phyloP scores from a whole-genome alignment of 495 filamentous ascomycete genomes.

The Daldinia decipiens region DNA sequence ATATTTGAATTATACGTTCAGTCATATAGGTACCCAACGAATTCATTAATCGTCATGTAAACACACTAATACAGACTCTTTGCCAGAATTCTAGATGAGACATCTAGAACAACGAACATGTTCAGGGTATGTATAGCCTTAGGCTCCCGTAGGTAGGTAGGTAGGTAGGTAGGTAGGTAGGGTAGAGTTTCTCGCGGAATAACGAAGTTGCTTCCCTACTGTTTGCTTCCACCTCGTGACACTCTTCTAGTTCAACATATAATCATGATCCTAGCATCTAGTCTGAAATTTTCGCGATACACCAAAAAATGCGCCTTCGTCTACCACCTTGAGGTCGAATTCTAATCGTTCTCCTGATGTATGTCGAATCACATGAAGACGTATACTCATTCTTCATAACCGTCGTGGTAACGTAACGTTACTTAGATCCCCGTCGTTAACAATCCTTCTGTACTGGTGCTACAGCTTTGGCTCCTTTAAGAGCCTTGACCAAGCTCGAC shows the following conservation, averaged over 20 bases:
- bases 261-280: not conserved
- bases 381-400: not conserved
- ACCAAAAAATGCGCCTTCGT: not conserved
- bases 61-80: too few species aligned
- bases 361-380: not conserved
- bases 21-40: too few species aligned
- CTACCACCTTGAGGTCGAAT: not conserved
- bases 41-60: too few species aligned
- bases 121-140: too few species aligned
- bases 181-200: too few species aligned
- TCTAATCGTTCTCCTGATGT: not conserved
- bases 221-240: too few species aligned
- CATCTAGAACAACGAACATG: too few species aligned
- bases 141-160: too few species aligned
- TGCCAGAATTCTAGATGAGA: too few species aligned
- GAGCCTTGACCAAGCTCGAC: slow-evolving; percentile 8
- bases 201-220: too few species aligned
- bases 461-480: slow-evolving; percentile 22
- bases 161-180: too few species aligned
- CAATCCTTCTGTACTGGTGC: not conserved
- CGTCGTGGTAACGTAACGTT: not conserved
- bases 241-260: not conserved
- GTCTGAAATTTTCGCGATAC: not conserved
- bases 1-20: too few species aligned
- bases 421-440: not conserved